Evolutionary conservation across 371 early-diverging fungal genomes (phyloP), one percentile per base, ranked within the genome.

Genomic region (Thermomucor indicae-seudaticae): DNA sequence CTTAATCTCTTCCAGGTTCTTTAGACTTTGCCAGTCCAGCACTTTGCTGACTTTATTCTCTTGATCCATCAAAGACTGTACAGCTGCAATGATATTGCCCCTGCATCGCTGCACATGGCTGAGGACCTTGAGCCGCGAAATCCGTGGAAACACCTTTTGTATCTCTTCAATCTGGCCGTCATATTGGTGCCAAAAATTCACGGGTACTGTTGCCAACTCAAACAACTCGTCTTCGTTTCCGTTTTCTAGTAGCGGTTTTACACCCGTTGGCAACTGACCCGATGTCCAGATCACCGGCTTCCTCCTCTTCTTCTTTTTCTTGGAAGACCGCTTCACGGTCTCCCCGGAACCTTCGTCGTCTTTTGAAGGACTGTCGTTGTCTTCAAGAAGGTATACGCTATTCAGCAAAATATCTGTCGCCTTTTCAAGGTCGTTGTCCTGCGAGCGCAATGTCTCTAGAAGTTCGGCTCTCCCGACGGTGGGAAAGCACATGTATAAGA

Each of bases 181-280:
- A 34, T 68, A 65, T 30, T 70, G 71, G 6, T 64, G 64, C 75
- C 75, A 75, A 6, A 51, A 52, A 38, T 75, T 75, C 30, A 63
- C 62, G 0, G 67, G 61, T 1, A 65, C 44, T 20, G 60, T 45
- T 2, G 64, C 64, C 20, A 64, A 16, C 6, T 50, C 52, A 17
- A 34, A 19, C 20, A 16, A 5, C 4, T 37, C 38, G 4, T 41
- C 37, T 1, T 32, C 43, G 23, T 24, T 39, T 31, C 30, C 17
- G 11, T 53, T 41, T 3, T 46, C 20, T 22, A 29, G 6, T 41
- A 17, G 32, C n/a, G 40, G 42, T 11, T 44, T 10, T 12, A 31
- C 45, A 23, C 28, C 50, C 3, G 35, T 43, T 8, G 43, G 43
- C 16, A 56, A 47, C 7, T 49, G 28, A 2, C 51, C 60, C 8